Percentiles rank a stretch among this genome's conserved stretches.
Evolutionary conservation across 2,329 filamentous ascomycete genomes (phyloP).

Genomic region (Trichoderma citrinoviride): DNA sequence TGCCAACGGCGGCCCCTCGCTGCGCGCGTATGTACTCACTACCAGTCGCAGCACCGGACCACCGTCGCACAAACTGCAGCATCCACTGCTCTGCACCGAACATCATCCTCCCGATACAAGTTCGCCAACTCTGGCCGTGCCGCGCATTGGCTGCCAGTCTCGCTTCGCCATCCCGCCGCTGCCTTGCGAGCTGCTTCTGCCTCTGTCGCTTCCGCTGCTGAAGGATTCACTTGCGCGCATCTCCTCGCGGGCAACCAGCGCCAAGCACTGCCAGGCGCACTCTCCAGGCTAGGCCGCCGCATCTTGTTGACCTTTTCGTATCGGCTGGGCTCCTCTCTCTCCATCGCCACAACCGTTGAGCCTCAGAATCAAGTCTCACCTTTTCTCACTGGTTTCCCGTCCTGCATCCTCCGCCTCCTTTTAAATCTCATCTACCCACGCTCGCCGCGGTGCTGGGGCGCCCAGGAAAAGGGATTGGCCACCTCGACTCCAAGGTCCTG

Average conservation of each 20-base stretch:
- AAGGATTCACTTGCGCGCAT: background rate
- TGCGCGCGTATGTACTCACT: background rate
- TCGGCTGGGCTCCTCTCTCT: background rate
- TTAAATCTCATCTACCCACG: background rate
- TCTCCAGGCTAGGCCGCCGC: background rate
- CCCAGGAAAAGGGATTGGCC: background rate
- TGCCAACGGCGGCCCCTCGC: background rate
- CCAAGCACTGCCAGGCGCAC: slow-evolving; percentile 4
- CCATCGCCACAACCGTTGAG: background rate
- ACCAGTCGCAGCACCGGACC: background rate
- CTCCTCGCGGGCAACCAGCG: background rate
- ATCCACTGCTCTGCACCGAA: slow-evolving; percentile 1
- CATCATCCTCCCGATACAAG: slow-evolving; percentile 5
- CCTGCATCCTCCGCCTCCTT: background rate
- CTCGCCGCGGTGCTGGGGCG: background rate
- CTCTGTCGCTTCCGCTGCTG: background rate
- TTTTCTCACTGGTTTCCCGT: background rate
- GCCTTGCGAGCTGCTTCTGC: background rate
- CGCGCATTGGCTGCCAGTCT: slow-evolving; percentile 3
- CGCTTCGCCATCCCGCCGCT: background rate
- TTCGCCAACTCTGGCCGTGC: background rate
- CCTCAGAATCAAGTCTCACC: background rate
- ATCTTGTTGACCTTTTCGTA: background rate
- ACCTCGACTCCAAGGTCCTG: background rate
- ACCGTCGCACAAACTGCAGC: too few species aligned